These are phyloP conservation scores for Uromyces viciae-fabae DNA, from an alignment of 1,284 basidiomycete species.

Conservation along the genomic window DNA sequence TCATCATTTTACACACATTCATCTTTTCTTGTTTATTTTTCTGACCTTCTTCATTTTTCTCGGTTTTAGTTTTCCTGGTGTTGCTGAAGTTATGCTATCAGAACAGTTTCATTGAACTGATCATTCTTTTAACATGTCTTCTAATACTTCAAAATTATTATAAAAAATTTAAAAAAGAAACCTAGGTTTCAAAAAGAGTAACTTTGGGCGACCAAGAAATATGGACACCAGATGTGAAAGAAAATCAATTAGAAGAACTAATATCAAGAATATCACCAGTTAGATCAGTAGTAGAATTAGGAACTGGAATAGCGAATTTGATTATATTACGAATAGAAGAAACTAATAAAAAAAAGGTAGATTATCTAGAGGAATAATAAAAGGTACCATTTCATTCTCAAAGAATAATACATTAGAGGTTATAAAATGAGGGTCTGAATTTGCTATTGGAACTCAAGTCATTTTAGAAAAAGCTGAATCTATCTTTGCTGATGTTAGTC, in stretches of 20 bases:
- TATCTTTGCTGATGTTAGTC: no score
- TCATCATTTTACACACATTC: no score
- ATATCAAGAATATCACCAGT: conserved; percentile 96
- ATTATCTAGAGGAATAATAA: conserved; percentile 87
- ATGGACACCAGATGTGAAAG: conserved; percentile 99
- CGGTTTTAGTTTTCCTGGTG: no score
- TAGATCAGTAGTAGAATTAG: conserved; percentile 90
- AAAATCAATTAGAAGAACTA: conserved; percentile 93
- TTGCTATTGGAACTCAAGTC: conserved; percentile 95
- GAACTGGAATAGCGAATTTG: conserved; percentile 90
- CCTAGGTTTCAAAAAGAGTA: no score
- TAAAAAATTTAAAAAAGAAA: no score
- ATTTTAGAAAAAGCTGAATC: conserved; percentile 91
- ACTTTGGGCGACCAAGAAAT: no score
- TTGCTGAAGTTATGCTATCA: no score
- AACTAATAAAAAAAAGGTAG: conserved; percentile 85
- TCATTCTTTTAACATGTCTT: no score
- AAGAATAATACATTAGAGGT: conserved; percentile 90
- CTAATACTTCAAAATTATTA: no score
- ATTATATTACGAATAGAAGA: conserved; percentile 93
- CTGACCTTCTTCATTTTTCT: no score
- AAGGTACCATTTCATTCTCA: conserved; percentile 85
- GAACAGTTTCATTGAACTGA: no score
- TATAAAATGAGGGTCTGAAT: conserved; percentile 84
- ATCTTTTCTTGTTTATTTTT: no score